phyloP scores from a whole-genome alignment of 768 basidiomycete genomes.

The Leccinum uliginosum region DNA sequence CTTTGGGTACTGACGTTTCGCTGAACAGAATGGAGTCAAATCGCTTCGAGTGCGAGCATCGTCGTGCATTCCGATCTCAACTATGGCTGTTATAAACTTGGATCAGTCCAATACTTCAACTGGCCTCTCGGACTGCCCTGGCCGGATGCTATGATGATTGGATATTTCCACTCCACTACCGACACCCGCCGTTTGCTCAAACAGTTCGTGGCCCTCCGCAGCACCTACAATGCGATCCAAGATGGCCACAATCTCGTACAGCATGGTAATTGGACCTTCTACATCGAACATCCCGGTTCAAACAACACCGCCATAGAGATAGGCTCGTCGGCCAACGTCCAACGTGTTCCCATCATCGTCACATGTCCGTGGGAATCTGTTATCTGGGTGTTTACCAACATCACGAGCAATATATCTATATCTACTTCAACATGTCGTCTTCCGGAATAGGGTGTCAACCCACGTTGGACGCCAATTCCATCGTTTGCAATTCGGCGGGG shows the following conservation, averaged over 20 bases:
- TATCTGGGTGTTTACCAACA: constrained; percentile 52
- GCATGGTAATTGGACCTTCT: constrained; percentile 80
- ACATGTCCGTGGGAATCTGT: too few species aligned
- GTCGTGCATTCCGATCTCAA: too few species aligned
- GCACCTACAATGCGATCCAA: constrained; percentile 68
- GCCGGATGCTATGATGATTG: constrained; percentile 85
- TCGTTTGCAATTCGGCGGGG: constrained; percentile 51
- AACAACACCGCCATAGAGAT: constrained; percentile 77
- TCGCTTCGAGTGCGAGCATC: too few species aligned
- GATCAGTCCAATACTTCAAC: constrained; percentile 92
- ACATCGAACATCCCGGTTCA: constrained; percentile 79
- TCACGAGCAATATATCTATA: constrained; percentile 44
- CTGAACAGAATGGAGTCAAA: too few species aligned
- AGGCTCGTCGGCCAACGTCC: constrained; percentile 51
- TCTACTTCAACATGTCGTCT: constrained; percentile 67
- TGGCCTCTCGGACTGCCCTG: constrained; percentile 78
- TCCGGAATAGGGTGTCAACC: constrained; percentile 60
- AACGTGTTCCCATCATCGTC: too few species aligned
- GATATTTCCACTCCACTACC: constrained; percentile 93
- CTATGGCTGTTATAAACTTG: constrained; percentile 39
- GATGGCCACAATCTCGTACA: constrained; percentile 86
- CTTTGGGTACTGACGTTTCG: too few species aligned
- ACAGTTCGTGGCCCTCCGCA: constrained; percentile 70
- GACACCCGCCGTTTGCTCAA: constrained; percentile 69
- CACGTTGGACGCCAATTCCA: constrained; percentile 41